phyloP scores from a whole-genome alignment of 352 stramenopile genomes.

The Globisporangium ultimum region DNA sequence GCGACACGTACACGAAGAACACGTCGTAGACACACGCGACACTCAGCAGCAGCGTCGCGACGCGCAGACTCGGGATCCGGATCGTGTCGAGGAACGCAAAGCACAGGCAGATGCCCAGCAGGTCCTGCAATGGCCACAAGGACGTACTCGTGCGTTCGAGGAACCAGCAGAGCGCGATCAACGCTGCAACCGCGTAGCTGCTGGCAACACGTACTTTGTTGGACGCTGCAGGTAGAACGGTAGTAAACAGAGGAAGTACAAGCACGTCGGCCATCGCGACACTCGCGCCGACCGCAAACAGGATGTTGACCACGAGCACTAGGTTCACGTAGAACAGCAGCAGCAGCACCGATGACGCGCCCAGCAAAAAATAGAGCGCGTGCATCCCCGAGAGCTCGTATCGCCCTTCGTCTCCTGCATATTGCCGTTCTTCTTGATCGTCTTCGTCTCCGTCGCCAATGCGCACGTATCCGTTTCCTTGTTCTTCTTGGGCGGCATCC shows the following conservation, averaged over 20 bases:
- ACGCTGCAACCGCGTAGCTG: constrained; percentile 12
- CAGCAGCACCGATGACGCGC: constrained; percentile 48
- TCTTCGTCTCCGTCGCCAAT: constrained; percentile 15
- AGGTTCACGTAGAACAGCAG: constrained; percentile 71
- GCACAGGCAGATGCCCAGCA: constrained; percentile 92
- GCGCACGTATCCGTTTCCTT: constrained; percentile 20
- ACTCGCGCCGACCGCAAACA: constrained; percentile 51
- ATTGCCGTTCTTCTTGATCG: background rate
- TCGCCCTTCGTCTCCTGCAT: constrained; percentile 10
- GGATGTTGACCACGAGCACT: constrained; percentile 43
- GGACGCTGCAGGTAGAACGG: constrained; percentile 9
- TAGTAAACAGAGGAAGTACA: constrained; percentile 30
- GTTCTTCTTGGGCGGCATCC: constrained; percentile 15
- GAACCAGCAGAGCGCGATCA: constrained; percentile 46
- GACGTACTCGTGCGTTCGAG: constrained; percentile 53
- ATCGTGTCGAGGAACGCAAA: constrained; percentile 92
- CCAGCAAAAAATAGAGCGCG: constrained; percentile 52
- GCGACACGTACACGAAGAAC: constrained; percentile 96
- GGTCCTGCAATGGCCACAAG: constrained; percentile 88
- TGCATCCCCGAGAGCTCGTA: constrained; percentile 53
- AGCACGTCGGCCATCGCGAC: constrained; percentile 45
- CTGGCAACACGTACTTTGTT: constrained; percentile 8
- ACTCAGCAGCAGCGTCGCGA: constrained; percentile 85
- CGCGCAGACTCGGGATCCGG: constrained; percentile 89
- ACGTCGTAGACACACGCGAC: constrained; percentile 95